Conservation (phyloP, 2,329 filamentous ascomycete genomes). For the Parafenestella ontariensis region DNA sequence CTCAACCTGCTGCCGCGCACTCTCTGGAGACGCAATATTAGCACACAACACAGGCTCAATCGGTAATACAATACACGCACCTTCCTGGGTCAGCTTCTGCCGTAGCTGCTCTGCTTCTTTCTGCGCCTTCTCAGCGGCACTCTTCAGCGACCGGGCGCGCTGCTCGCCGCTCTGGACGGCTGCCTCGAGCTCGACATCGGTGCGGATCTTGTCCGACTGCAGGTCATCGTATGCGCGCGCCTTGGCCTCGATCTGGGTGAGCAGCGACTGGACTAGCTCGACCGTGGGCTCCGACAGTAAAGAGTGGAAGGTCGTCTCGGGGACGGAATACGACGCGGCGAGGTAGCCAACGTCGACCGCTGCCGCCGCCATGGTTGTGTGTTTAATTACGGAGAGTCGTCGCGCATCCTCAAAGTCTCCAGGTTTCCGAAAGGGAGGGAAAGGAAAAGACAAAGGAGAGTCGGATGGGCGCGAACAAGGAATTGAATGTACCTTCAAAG, state of each 20-base stretch:
- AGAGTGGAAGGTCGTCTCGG: conserved; percentile 67
- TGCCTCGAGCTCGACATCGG: conserved; percentile 93
- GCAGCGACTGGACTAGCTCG: conserved; percentile 77
- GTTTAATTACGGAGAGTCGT: conserved; percentile 14
- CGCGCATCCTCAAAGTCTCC: conserved; percentile 32
- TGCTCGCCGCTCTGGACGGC: conserved; percentile 83
- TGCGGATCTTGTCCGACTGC: conserved; percentile 84
- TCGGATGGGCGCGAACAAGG: conserved; percentile 24
- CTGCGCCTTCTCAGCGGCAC: conserved; percentile 80
- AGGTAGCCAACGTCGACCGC: conserved; percentile 75
- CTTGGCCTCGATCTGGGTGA: conserved; percentile 77
- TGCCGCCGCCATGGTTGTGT: conserved; percentile 63
- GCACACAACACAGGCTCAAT: conserved; percentile 6
- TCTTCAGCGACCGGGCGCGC: conserved; percentile 81
- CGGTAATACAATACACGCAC: conserved; percentile 57
- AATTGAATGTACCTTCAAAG: conserved; percentile 10
- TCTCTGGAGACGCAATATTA: conserved; percentile 65
- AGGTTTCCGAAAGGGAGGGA: conserved; percentile 3
- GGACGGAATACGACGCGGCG: conserved; percentile 73
- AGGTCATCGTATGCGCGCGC: conserved; percentile 83
- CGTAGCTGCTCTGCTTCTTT: conserved; percentile 84
- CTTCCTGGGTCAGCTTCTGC: conserved; percentile 81
- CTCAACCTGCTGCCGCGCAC: conserved; percentile 74
- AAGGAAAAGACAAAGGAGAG: conserved; percentile 35
- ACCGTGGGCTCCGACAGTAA: conserved; percentile 73